phyloP scores from a whole-genome alignment of 306 rosid species.

The Oxytropis ochrocephala region DNA sequence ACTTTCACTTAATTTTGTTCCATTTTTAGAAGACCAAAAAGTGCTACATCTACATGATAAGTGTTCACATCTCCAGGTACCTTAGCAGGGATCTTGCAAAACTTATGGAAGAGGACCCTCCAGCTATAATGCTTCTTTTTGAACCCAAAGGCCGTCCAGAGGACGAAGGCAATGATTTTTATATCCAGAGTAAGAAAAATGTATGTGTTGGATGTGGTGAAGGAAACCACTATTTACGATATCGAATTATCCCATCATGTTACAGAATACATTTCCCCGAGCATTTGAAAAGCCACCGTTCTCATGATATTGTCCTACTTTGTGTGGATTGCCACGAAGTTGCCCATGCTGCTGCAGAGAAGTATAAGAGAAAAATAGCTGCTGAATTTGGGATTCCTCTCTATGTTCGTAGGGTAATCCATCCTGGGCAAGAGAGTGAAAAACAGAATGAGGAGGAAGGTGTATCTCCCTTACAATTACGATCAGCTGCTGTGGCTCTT shows the following conservation, averaged over 20 bases:
- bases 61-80: constrained; percentile 53
- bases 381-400: constrained; percentile 90
- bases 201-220: constrained; percentile 97
- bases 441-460: constrained; percentile 49
- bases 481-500: constrained; percentile 94
- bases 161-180: constrained; percentile 93
- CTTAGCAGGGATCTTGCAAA: constrained; percentile 71
- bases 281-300: constrained; percentile 94
- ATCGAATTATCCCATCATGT: constrained; percentile 94
- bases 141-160: constrained; percentile 99
- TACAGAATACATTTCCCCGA: constrained; percentile 95
- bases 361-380: constrained; percentile 73
- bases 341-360: constrained; percentile 97
- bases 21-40: constrained; percentile 1
- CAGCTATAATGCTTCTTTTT: constrained; percentile 90
- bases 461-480: constrained; percentile 87
- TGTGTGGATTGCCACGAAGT: constrained; percentile 98
- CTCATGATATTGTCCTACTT: constrained; percentile 93
- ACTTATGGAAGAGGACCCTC: constrained; percentile 73
- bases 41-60: constrained; percentile 16
- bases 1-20: constrained; percentile 13
- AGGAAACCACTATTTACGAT: constrained; percentile 85
- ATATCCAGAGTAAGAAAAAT: constrained; percentile 88
- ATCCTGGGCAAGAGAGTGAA: constrained; percentile 38
- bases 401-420: constrained; percentile 64